A percentile compares a stretch with the other conserved stretches of the same genome.
phyloP scores from a whole-genome alignment of 345 rosid genomes.

The Dipteronia sinensis region DNA sequence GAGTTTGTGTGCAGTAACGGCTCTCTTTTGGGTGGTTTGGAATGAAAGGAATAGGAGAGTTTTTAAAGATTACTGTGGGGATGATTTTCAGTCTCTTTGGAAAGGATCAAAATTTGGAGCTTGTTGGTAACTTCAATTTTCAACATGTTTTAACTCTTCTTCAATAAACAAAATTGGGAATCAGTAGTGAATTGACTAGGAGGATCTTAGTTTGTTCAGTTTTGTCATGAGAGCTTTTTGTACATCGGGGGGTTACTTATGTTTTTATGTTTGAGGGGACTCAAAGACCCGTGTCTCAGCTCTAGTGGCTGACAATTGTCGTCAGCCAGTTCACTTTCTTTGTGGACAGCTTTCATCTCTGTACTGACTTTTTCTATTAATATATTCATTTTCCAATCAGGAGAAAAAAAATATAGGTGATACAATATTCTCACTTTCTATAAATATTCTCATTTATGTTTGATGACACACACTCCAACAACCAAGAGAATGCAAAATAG shows the following conservation, averaged over 20 bases:
- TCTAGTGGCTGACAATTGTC: neutral
- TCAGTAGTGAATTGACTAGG: neutral
- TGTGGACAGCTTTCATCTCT: neutral
- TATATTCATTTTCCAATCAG: neutral
- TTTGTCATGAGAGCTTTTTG: neutral
- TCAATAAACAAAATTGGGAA: neutral
- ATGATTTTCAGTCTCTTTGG: neutral
- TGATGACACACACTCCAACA: neutral
- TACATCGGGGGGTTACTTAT: neutral
- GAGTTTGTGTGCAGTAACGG: neutral
- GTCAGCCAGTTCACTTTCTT: neutral
- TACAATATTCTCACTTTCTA: neutral
- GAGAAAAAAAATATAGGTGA: neutral
- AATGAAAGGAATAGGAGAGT: neutral
- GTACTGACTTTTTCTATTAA: neutral
- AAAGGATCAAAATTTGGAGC: neutral
- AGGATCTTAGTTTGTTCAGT: neutral
- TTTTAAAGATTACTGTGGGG: neutral
- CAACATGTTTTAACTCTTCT: neutral
- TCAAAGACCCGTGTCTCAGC: neutral
- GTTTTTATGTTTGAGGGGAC: neutral
- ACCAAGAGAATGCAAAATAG: neutral
- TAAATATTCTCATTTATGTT: too few relatives aligned
- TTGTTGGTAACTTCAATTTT: neutral
- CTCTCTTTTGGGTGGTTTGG: neutral